Percentiles rank a stretch among this genome's conserved stretches.
phyloP scores from a whole-genome alignment of 2,329 filamentous ascomycete genomes.

The Stachybotrys chlorohalonatus region DNA sequence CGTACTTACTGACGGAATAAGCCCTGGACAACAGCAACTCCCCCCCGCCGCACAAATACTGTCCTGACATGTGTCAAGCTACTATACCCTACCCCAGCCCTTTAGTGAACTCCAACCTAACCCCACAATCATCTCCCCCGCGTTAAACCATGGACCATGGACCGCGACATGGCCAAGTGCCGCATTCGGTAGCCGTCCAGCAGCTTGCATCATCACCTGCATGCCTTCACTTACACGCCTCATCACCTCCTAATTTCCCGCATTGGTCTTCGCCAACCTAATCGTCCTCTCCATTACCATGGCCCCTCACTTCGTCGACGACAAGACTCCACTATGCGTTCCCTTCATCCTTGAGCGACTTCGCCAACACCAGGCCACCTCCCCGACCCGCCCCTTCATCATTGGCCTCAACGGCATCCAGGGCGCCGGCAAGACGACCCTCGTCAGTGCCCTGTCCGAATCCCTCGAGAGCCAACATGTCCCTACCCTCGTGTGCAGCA shows the following conservation, averaged over 20 bases:
- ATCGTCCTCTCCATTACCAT: conserved; percentile 10
- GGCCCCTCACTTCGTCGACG: conserved; percentile 50
- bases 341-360: conserved; percentile 64
- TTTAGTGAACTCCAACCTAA: background rate
- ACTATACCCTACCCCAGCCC: background rate
- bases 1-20: no score
- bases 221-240: no score
- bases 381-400: conserved; percentile 54
- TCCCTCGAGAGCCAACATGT: conserved; percentile 48
- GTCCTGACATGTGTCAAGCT: no score
- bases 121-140: background rate
- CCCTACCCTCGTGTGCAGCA: conserved; percentile 65
- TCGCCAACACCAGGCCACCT: conserved; percentile 31
- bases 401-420: conserved; percentile 87
- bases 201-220: no score
- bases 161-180: background rate
- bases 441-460: conserved; percentile 59
- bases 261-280: background rate
- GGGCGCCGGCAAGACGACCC: conserved; percentile 85
- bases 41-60: no score
- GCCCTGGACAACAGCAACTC: no score
- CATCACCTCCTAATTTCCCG: no score
- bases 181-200: background rate
- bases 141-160: background rate
- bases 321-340: conserved; percentile 70